Percentiles rank a stretch among this genome's conserved stretches.
These are phyloP conservation scores for Chiua sp. DNA, from an alignment of 1,284 basidiomycete species.

Conservation along the genomic window DNA sequence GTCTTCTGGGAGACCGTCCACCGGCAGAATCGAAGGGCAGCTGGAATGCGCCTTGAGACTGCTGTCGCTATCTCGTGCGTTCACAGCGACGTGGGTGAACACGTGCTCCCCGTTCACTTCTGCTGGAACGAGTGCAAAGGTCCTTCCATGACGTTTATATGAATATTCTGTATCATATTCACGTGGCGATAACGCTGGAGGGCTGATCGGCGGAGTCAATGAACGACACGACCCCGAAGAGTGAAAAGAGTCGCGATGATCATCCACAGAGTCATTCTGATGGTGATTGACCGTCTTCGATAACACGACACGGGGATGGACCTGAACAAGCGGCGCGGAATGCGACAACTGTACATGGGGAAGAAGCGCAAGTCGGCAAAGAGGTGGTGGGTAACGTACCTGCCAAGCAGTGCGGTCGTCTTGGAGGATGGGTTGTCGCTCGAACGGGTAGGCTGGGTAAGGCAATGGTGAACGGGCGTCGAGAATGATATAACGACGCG, in stretches of 20 bases:
- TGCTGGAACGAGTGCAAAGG: constrained; percentile 22
- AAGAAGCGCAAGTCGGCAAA: constrained; percentile 1
- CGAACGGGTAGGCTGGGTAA: constrained; percentile 14
- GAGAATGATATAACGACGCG: constrained; percentile 18
- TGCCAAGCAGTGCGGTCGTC: constrained; percentile 1
- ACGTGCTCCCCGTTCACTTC: constrained; percentile 16
- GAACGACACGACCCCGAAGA: constrained; percentile 9
- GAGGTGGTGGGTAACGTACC: background rate
- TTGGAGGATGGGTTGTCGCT: background rate
- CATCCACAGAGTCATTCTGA: constrained; percentile 1
- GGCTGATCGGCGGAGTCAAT: constrained; percentile 20
- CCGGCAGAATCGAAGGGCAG: background rate
- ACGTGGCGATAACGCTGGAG: constrained; percentile 14
- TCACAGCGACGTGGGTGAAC: constrained; percentile 20
- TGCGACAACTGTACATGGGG: constrained; percentile 2
- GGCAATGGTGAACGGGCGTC: constrained; percentile 7
- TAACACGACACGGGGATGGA: background rate
- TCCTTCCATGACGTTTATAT: constrained; percentile 22
- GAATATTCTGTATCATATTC: constrained; percentile 1
- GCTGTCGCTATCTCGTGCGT: background rate
- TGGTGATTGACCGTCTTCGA: background rate
- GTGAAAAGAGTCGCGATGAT: background rate
- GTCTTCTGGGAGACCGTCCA: constrained; percentile 31
- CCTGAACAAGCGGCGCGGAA: constrained; percentile 5
- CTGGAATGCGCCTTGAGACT: background rate